Evolutionary conservation across 78 protist species (phyloP).

Genomic region (Dictyostelium firmibasis): DNA sequence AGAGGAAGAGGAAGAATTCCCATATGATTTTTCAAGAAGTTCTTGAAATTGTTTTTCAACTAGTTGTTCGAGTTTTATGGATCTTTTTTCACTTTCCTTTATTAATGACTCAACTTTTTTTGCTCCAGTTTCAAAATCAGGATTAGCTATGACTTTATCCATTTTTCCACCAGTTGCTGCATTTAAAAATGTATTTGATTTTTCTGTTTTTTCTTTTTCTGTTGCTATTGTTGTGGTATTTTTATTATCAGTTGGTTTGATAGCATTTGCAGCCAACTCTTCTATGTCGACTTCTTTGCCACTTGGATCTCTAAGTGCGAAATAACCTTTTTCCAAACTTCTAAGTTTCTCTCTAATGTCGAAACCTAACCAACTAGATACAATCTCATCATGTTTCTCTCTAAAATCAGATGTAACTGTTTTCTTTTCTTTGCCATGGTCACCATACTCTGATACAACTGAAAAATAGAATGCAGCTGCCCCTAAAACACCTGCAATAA

Average conservation of each 20-base stretch:
- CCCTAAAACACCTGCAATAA: conserved; percentile 8
- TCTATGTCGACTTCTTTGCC: background rate
- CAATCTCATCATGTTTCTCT: conserved; percentile 23
- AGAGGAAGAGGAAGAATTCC: background rate
- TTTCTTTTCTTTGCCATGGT: background rate
- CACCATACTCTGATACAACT: conserved; percentile 19
- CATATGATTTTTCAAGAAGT: background rate
- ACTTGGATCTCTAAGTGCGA: background rate
- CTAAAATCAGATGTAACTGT: conserved; percentile 26
- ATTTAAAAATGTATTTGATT: background rate
- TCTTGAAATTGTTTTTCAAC: background rate
- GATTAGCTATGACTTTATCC: background rate
- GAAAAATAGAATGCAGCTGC: conserved; percentile 15
- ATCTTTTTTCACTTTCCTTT: background rate
- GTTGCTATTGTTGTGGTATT: background rate
- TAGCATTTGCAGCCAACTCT: background rate
- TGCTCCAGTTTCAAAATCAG: background rate
- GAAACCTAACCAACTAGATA: conserved; percentile 18
- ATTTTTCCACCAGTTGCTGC: background rate
- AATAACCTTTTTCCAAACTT: background rate
- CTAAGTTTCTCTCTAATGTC: conserved; percentile 17
- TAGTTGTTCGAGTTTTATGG: background rate
- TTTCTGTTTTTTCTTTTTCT: background rate
- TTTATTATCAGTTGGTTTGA: background rate
- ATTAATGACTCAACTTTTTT: background rate